Evolutionary conservation across 1,284 basidiomycete genomes (phyloP), one percentile per base, ranked within the genome.

Genomic region (Porodaedalea pini): DNA sequence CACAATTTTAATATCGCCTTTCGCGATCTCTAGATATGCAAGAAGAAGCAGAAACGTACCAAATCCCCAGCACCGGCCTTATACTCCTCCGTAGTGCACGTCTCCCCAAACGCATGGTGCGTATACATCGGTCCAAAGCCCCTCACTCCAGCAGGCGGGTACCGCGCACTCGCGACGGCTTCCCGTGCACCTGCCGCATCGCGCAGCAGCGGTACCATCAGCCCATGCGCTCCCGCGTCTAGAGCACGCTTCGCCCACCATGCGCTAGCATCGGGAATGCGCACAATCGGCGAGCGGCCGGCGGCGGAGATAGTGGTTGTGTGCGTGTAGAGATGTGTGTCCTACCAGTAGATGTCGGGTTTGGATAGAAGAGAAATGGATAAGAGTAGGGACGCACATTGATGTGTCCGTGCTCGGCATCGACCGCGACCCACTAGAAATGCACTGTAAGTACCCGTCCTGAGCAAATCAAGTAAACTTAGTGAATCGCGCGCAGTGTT

Each of bases 71-170:
- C 67, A 19, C 63, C 60, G 7, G 56, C 62, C 40, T 66, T 68
- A 57, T 70, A 70, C 23, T 61, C 55, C 45, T 61, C 37, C 8
- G 55, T 31, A 5, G 58, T 51, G 17, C 62, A 65, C 5, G 59
- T 63, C n/a, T 67, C 59, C 5, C 65, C 67, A 39, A 69, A 69
- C 8, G 68, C 58, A 11, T 66, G 66, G 44, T 69, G 66, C 1
- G 69, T 69, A 62, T 66, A 70, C 68, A 70, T 69, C n/a, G 69
- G 69, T 1, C 69, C 69, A 43, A 68, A 70, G 0, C 69, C 69
- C 3, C 69, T 62, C 29, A 66, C 63, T 2, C 69, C 69, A 1
- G 51, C 49, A 10, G 69, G 69, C 13, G 69, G 69, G 52, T 71
- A 71, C 52, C 66, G 67, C 11, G 61, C 51, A 3, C 65, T 67